Conservation (phyloP, 148 eudicot genomes). For the Nepenthes mirabilis region DNA sequence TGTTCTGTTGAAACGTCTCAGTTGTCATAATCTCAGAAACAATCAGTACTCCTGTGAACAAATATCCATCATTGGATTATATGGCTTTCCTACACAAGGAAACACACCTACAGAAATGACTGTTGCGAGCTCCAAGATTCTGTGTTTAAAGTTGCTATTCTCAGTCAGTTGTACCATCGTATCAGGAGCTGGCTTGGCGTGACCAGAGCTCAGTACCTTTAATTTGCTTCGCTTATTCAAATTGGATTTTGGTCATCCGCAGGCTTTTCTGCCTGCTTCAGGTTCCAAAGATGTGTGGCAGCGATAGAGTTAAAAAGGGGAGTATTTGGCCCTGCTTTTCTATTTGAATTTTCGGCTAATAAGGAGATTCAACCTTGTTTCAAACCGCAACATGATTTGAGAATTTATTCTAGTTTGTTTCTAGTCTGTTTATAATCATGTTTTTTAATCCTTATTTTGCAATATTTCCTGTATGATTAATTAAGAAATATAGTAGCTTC, state of each 20-base stretch:
- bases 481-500: too few species aligned
- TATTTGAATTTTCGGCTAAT: too few species aligned
- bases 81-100: constrained; percentile 11
- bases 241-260: not conserved
- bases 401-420: too few species aligned
- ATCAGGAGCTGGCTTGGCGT: constrained; percentile 70
- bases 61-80: constrained; percentile 12
- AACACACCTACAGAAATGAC: constrained; percentile 4
- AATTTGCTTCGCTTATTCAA: not conserved
- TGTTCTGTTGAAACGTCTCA: constrained; percentile 23
- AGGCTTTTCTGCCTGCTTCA: too few species aligned
- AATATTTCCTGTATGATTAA: too few species aligned
- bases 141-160: constrained; percentile 56
- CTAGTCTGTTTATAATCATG: too few species aligned
- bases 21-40: constrained; percentile 63
- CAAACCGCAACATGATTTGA: too few species aligned
- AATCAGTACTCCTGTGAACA: constrained; percentile 22
- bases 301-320: too few species aligned
- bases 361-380: too few species aligned
- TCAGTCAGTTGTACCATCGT: constrained; percentile 93
- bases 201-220: constrained; percentile 57
- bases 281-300: too few species aligned
- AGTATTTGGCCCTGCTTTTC: too few species aligned
- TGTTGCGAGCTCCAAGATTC: constrained; percentile 14
- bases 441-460: too few species aligned